phyloP scores from a whole-genome alignment of 1,284 basidiomycete genomes.

The Agaricales sp. region DNA sequence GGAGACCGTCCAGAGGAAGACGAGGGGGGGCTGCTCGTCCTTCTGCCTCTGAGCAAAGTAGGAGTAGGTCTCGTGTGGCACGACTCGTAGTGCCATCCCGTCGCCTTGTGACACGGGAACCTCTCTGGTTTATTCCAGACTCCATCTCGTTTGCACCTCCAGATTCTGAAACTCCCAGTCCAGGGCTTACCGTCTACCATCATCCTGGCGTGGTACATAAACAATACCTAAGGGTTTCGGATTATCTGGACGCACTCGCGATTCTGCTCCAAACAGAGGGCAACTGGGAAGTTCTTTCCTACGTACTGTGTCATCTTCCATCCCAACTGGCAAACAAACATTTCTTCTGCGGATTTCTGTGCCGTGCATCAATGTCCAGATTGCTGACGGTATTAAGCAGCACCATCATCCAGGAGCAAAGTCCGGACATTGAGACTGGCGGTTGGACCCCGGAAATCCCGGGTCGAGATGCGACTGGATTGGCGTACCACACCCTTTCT shows the following conservation, averaged over 20 bases:
- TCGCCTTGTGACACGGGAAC: constrained; percentile 28
- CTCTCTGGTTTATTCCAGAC: constrained; percentile 11
- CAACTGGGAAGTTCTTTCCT: constrained; percentile 94
- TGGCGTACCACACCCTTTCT: constrained; percentile 83
- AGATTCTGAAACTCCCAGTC: constrained; percentile 59
- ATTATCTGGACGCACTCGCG: constrained; percentile 63
- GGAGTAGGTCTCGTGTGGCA: constrained; percentile 60
- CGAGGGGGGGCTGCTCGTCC: constrained; percentile 33
- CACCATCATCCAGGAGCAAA: constrained; percentile 50
- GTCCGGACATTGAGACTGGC: constrained; percentile 46
- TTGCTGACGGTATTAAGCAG: constrained; percentile 66
- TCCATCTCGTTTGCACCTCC: neutral
- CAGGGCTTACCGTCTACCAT: constrained; percentile 70
- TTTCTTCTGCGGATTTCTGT: constrained; percentile 86
- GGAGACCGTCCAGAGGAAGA: constrained; percentile 18
- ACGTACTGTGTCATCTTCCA: constrained; percentile 86
- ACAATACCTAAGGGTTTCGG: constrained; percentile 68
- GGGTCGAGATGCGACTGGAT: constrained; percentile 76
- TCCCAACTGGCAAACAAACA: constrained; percentile 93
- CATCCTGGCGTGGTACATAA: constrained; percentile 36
- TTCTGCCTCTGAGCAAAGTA: constrained; percentile 40
- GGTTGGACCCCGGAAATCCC: constrained; percentile 58
- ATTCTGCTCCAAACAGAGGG: constrained; percentile 66
- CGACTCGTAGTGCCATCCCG: constrained; percentile 20
- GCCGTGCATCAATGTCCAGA: constrained; percentile 52